These are phyloP conservation scores for Smallanthus sonchifolius DNA, from an alignment of 129 eudicot genomes.

Conservation along the genomic window DNA sequence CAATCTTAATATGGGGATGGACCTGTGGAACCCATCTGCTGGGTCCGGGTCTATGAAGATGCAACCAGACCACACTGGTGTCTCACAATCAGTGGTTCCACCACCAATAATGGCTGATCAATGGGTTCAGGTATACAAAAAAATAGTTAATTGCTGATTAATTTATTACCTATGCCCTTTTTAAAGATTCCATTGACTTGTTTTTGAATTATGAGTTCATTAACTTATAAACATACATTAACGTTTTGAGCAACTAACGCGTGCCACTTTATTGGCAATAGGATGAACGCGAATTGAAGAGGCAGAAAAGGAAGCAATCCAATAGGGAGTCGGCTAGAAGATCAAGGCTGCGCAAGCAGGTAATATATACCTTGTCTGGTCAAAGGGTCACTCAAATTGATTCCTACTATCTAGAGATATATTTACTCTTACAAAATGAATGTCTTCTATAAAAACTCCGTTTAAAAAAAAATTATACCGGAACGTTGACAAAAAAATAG, in stretches of 20 bases:
- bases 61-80: conserved; percentile 41
- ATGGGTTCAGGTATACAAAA: conserved; percentile 58
- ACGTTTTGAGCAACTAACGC: not conserved
- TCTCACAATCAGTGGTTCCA: conserved; percentile 21
- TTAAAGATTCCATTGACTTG: not conserved
- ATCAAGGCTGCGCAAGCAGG: conserved; percentile 94
- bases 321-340: conserved; percentile 94
- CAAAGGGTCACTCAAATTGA: not conserved
- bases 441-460: too few relatives aligned
- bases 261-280: conserved; percentile 22
- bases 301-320: conserved; percentile 89
- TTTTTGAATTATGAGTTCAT: not conserved
- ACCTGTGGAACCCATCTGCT: conserved; percentile 73
- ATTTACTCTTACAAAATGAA: not conserved
- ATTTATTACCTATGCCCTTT: not conserved
- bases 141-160: not conserved
- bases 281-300: conserved; percentile 93
- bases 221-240: not conserved
- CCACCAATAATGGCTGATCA: conserved; percentile 55
- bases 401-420: not conserved
- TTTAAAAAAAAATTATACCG: too few relatives aligned
- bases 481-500: too few relatives aligned
- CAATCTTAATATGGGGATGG: conserved; percentile 86
- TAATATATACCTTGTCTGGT: not conserved
- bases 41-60: conserved; percentile 51